Percentiles rank a stretch among this genome's conserved stretches.
These are phyloP conservation scores for Aspergillus sp. DNA, from an alignment of 2,329 filamentous ascomycete species.

Conservation along the genomic window DNA sequence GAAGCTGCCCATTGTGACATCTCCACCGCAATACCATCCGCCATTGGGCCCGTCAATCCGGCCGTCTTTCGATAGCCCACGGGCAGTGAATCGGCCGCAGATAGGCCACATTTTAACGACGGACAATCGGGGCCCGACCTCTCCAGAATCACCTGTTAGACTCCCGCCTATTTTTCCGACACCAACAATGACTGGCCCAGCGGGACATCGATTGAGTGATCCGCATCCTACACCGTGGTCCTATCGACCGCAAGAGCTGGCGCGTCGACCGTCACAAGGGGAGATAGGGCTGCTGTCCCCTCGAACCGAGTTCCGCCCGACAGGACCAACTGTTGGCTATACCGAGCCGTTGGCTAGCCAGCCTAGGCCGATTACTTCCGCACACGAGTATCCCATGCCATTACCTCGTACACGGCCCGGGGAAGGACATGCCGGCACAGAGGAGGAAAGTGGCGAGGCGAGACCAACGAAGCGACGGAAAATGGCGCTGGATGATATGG, in stretches of 20 bases:
- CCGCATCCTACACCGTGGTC: slow-evolving; percentile 22
- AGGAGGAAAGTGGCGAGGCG: slow-evolving; percentile 12
- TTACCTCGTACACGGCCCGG: slow-evolving; percentile 8
- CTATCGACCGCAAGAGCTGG: slow-evolving; percentile 15
- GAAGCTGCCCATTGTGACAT: slow-evolving; percentile 20
- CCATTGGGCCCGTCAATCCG: slow-evolving; percentile 15
- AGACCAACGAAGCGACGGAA: slow-evolving; percentile 28
- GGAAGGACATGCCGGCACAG: slow-evolving; percentile 9
- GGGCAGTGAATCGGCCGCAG: slow-evolving; percentile 16
- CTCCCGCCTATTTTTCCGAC: slow-evolving; percentile 31
- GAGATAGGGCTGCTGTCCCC: slow-evolving; percentile 20
- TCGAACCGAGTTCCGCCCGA: slow-evolving; percentile 16
- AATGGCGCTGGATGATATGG: slow-evolving; percentile 34
- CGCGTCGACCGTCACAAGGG: slow-evolving; percentile 11
- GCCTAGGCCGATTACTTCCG: slow-evolving; percentile 10
- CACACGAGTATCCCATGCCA: slow-evolving; percentile 10
- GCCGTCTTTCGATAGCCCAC: slow-evolving; percentile 18
- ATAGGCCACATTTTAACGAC: slow-evolving; percentile 15
- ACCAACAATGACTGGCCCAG: slow-evolving; percentile 14
- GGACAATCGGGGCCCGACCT: slow-evolving; percentile 19
- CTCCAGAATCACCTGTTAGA: slow-evolving; percentile 24
- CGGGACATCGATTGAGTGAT: slow-evolving; percentile 25
- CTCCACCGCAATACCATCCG: slow-evolving; percentile 26
- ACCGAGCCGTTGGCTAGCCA: slow-evolving; percentile 16
- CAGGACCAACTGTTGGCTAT: slow-evolving; percentile 13